Conservation (phyloP, 805 yeast species). For the Candida xiaguanensis region DNA sequence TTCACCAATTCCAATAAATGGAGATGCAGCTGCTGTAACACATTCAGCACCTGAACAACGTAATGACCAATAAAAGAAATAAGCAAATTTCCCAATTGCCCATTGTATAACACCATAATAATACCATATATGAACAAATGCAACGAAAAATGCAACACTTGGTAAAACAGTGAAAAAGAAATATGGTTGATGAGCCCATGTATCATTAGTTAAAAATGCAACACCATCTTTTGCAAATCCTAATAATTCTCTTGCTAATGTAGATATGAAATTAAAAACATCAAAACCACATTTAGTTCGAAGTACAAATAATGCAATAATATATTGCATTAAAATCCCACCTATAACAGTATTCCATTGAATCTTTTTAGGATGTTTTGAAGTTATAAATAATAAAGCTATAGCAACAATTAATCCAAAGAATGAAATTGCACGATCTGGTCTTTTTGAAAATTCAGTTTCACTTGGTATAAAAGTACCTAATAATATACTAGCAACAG, state of each 20-base stretch:
- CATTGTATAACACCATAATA: constrained; percentile 60
- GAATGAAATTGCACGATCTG: constrained; percentile 56
- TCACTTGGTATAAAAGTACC: constrained; percentile 54
- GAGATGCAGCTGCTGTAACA: constrained; percentile 63
- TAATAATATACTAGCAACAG: constrained; percentile 45
- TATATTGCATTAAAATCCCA: constrained; percentile 57
- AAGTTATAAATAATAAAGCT: constrained; percentile 40
- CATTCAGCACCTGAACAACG: constrained; percentile 62
- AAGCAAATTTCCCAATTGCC: constrained; percentile 53
- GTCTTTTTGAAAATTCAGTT: constrained; percentile 41
- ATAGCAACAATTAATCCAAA: constrained; percentile 51
- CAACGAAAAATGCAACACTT: constrained; percentile 61
- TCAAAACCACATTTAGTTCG: constrained; percentile 59
- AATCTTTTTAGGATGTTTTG: constrained; percentile 42
- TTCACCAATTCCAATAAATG: constrained; percentile 66
- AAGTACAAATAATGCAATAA: constrained; percentile 57
- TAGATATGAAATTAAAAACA: constrained; percentile 57
- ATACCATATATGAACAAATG: constrained; percentile 57
- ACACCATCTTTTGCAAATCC: constrained; percentile 59
- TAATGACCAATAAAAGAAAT: constrained; percentile 58
- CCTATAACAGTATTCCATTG: constrained; percentile 59
- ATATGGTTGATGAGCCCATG: constrained; percentile 38
- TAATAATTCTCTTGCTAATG: constrained; percentile 53
- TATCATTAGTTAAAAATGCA: constrained; percentile 49
- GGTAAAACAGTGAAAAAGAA: constrained; percentile 60